Base-by-base conservation (phyloP, 116 monocot species). In the Posidonia oceanica region DNA sequence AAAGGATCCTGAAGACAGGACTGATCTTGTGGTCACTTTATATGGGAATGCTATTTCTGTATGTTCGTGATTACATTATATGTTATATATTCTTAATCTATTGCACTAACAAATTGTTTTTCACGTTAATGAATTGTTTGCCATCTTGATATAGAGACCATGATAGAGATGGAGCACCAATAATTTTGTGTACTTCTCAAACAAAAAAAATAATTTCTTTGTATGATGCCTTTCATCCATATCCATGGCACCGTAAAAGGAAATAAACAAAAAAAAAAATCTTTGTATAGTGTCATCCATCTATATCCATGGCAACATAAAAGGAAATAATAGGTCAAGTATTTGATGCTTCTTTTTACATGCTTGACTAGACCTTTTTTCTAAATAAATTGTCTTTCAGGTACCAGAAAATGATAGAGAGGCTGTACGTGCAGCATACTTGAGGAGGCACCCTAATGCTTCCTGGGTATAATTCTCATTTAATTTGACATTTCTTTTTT, bases 1-100 rank as follows among this genome's bases (percentile, higher is more conserved):
- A 20, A 91, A 85, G 79, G 96, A 96, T 75, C 88, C 91, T 59
- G 87, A n/a, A n/a, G n/a, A n/a, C n/a, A n/a, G n/a, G 75, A 88
- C 86, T 68, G 96, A 96, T 83, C 84, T 83, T 39, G 74, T 85
- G 17, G 83, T 96, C 54, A 88, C 96, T 36, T 62, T 96, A 52
- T 88, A 88, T 79, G 96, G 96, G 37, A 87, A 91, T 77, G 96
- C 89, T 54, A 67, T 76, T 66, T 7, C 64, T 39, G 84, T 86
- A 83, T 79, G 78, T 75, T 52, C 36, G 55, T 13, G 7, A 23
- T 52, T 23, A 5, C 40, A 37, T 64, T 29, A 38, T 64, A 23
- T 61, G 41, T 65, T 42, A 65, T 65, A 18, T 18, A 6, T 65
- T 40, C 40, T 15, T 12, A 7, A 48, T 48, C 11, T 60, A 12